Evolutionary conservation across 2,329 filamentous ascomycete species (phyloP).

Genomic region (Scedosporium dehoogii): DNA sequence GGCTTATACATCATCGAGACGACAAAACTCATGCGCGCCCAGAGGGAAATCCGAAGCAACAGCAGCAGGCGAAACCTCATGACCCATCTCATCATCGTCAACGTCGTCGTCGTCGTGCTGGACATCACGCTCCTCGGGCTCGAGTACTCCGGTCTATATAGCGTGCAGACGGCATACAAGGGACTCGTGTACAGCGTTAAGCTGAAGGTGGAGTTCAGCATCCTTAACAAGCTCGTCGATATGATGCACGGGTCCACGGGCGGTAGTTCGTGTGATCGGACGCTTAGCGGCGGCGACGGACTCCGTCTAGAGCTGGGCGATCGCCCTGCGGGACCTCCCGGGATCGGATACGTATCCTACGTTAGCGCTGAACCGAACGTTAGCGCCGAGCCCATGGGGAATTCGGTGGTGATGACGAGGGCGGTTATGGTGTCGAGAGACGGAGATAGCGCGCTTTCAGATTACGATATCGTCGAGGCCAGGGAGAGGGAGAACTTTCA

Average conservation of each 20-base stretch:
- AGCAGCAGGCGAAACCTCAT: slow-evolving; percentile 15
- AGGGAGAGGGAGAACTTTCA: not conserved
- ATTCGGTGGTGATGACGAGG: too few species aligned
- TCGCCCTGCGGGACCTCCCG: too few species aligned
- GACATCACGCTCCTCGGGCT: slow-evolving; percentile 26
- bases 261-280: not conserved
- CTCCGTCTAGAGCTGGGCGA: too few species aligned
- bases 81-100: slow-evolving; percentile 33
- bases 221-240: slow-evolving; percentile 24
- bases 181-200: slow-evolving; percentile 24
- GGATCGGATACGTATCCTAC: too few species aligned
- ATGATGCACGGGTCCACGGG: slow-evolving; percentile 10
- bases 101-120: slow-evolving; percentile 33
- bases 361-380: too few species aligned
- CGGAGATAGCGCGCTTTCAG: too few species aligned
- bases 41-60: slow-evolving; percentile 19
- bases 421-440: too few species aligned
- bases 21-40: slow-evolving; percentile 34
- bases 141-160: slow-evolving; percentile 21
- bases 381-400: too few species aligned
- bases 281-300: not conserved
- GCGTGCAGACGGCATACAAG: slow-evolving; percentile 23
- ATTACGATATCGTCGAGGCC: too few species aligned
- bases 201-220: slow-evolving; percentile 25
- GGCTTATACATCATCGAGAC: slow-evolving; percentile 44